These are phyloP conservation scores for Kodamaea leandrae DNA, from an alignment of 805 yeast genomes.

Conservation along the genomic window DNA sequence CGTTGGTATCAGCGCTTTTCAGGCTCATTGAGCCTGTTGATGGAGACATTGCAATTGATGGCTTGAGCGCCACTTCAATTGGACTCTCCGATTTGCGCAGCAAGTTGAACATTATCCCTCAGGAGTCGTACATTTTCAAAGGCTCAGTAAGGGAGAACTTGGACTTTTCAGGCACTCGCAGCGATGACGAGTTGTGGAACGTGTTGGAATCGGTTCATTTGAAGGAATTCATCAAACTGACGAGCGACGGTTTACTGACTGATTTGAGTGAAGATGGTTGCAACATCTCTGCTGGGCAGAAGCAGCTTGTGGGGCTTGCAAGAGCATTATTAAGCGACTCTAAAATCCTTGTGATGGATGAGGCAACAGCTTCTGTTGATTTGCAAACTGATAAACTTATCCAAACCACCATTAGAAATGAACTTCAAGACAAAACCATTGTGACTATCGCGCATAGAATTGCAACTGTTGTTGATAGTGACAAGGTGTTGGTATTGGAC, in stretches of 20 bases:
- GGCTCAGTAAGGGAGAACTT: constrained; percentile 81
- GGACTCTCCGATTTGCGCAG: constrained; percentile 79
- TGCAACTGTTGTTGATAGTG: constrained; percentile 84
- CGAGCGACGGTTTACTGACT: constrained; percentile 28
- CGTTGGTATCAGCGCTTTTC: constrained; percentile 79
- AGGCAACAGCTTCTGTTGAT: constrained; percentile 70
- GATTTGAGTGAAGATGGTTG: constrained; percentile 69
- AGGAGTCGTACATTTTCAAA: constrained; percentile 88
- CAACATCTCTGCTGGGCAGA: constrained; percentile 83
- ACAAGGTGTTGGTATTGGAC: constrained; percentile 71
- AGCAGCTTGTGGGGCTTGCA: constrained; percentile 81
- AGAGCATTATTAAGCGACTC: constrained; percentile 63
- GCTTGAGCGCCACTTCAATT: constrained; percentile 57
- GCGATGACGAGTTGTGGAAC: constrained; percentile 77
- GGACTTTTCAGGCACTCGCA: constrained; percentile 64
- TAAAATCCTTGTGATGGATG: constrained; percentile 28
- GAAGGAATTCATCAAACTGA: constrained; percentile 57
- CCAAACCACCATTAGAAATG: constrained; percentile 74
- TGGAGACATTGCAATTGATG: constrained; percentile 72
- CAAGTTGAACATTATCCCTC: constrained; percentile 82
- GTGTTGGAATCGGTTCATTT: constrained; percentile 77
- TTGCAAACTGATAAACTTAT: constrained; percentile 78
- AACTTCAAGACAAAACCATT: constrained; percentile 73
- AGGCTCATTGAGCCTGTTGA: constrained; percentile 75
- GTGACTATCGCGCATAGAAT: constrained; percentile 87